A percentile compares a stretch with the other conserved stretches of the same genome.
These are phyloP conservation scores for Trichoderma hamatum DNA, from an alignment of 2,329 filamentous ascomycete genomes.

Conservation along the genomic window DNA sequence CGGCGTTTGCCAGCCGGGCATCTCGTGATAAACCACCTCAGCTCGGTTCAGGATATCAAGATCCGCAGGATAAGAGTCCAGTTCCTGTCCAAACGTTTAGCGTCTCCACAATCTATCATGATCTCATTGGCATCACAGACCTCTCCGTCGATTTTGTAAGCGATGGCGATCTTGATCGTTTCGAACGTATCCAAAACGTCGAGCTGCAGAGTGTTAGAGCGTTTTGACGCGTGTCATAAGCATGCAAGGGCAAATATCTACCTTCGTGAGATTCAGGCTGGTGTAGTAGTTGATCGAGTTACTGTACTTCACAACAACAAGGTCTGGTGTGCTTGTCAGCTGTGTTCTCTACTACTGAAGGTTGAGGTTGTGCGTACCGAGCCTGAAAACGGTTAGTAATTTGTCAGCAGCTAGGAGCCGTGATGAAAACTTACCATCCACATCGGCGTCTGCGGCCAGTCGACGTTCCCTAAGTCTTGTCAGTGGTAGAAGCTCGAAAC, in stretches of 20 bases:
- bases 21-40: constrained; percentile 68
- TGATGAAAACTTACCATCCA: no score
- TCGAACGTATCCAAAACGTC: constrained; percentile 70
- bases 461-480: constrained; percentile 39
- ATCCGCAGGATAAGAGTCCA: constrained; percentile 65
- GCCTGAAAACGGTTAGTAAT: not conserved
- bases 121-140: constrained; percentile 30
- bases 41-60: constrained; percentile 58
- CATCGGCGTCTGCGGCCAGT: constrained; percentile 53
- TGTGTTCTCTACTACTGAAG: not conserved
- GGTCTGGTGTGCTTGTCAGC: not conserved
- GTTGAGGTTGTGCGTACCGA: not conserved
- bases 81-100: constrained; percentile 33
- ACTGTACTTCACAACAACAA: constrained; percentile 4
- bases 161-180: constrained; percentile 73
- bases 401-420: not conserved
- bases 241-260: constrained; percentile 7
- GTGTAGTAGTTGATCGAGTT: constrained; percentile 66
- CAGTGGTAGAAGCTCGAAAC: no score
- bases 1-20: constrained; percentile 69
- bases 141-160: constrained; percentile 57
- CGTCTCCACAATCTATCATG: constrained; percentile 34
- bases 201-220: constrained; percentile 39
- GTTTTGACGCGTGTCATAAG: not conserved
- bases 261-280: constrained; percentile 59